Evolutionary conservation across 2,329 filamentous ascomycete species (phyloP), one percentile per base, ranked within the genome.

Genomic region (Fusarium floridanum): DNA sequence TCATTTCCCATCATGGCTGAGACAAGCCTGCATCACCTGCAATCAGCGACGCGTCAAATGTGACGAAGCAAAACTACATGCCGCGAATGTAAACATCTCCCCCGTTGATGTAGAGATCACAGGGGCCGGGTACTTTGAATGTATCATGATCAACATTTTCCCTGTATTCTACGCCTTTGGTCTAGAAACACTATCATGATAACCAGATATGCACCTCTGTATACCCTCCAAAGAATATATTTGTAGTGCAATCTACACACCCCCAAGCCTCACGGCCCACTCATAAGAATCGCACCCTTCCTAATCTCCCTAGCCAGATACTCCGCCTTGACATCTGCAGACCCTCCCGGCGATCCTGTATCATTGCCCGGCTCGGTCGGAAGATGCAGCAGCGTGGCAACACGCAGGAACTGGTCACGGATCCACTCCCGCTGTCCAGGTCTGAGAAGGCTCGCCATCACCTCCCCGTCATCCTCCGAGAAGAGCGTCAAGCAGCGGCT

Each of bases 371-470:
- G 29, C 27, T 57, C 29, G 6, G n/a, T 22, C 53, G 53, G 29
- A 24, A 57, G 53, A 34, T 57, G 32, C 11, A 57, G 27, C 20
- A 57, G 32, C 12, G 53, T 37, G 53, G 53, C 29, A 20, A 57
- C 53, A 16, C 53, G 53, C 9, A 57, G 53, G 20, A 57, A 57
- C 29, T 57, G 53, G 27, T 57, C 53, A 4, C 53, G 53, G 11
- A 57, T 57, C 53, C 53, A 57, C 29, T 57, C 53, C n/a, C 29
- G 53, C 53, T 57, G 53, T 37, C 53, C 53, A 24, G 53, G n/a
- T 5, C 27, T 22, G 5, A 57, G 53, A 24, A 57, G 53, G 17
- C 53, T 57, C n/a, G n/a, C 29, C 10, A 37, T 34, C 53, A 20
- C 11, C 32, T 57, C 32, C 12, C n/a, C n/a, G 32, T 57, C 27